Percentiles rank a stretch among this genome's conserved stretches.
Conservation (phyloP, 176 grass and related monocot species). For the Zea luxurians region DNA sequence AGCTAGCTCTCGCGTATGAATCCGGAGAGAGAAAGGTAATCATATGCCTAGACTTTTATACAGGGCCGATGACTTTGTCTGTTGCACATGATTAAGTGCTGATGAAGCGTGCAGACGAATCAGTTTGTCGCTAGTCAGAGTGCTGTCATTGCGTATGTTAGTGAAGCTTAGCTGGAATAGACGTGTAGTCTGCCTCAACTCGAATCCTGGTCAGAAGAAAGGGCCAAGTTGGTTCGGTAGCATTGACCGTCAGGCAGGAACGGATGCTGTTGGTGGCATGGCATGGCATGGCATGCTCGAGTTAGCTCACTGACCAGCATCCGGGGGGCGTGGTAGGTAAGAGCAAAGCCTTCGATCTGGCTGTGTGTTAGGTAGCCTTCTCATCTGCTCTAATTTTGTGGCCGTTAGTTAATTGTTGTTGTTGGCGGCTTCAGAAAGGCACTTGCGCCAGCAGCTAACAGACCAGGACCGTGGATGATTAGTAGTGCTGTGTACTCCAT, state of each 20-base stretch:
- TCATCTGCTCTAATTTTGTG: slow-evolving; percentile 20
- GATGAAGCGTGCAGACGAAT: not conserved
- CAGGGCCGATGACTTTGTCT: slow-evolving; percentile 11
- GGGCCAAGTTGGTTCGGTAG: not conserved
- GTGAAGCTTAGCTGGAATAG: slow-evolving; percentile 28
- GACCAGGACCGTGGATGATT: not conserved
- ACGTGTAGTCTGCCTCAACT: slow-evolving; percentile 1
- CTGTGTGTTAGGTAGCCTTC: slow-evolving; percentile 20
- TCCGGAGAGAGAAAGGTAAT: not conserved
- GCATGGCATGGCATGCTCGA: not conserved
- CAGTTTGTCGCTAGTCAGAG: not conserved
- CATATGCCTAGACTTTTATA: slow-evolving; percentile 14
- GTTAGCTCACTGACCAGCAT: not conserved
- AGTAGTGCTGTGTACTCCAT: too few relatives aligned
- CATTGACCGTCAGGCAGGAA: not conserved
- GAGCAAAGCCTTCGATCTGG: not conserved
- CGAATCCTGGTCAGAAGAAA: slow-evolving; percentile 26
- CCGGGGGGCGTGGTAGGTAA: slow-evolving; percentile 30
- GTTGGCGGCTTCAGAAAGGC: not conserved
- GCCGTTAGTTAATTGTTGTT: not conserved
- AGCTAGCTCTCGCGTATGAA: not conserved
- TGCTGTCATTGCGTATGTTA: not conserved
- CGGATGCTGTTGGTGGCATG: not conserved
- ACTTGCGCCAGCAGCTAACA: not conserved
- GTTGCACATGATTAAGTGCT: not conserved